Evolutionary conservation across 225 moss, liverwort and hornwort species (phyloP).

Genomic region (Sphagnum contortum): DNA sequence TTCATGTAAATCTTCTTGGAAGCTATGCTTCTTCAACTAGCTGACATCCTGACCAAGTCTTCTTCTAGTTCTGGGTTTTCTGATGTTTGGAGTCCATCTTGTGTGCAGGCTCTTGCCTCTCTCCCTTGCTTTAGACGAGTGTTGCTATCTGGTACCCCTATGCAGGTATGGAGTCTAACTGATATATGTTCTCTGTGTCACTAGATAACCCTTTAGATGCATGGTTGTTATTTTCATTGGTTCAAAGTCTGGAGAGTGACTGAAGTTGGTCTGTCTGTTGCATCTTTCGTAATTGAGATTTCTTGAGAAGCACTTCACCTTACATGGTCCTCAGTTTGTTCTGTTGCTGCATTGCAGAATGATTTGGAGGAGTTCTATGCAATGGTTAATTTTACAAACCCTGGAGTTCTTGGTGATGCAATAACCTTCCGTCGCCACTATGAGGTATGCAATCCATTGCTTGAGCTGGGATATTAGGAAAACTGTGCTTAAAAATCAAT

Average conservation of each 20-base stretch:
- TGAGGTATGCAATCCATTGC: slow-evolving; percentile 42
- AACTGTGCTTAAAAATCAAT: too few species aligned
- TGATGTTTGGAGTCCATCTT: slow-evolving; percentile 13
- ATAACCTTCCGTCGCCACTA: slow-evolving; percentile 73
- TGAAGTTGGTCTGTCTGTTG: too few species aligned
- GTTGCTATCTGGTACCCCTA: slow-evolving; percentile 89
- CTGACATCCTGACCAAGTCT: not conserved
- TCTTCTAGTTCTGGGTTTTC: not conserved
- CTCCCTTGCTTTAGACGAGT: slow-evolving; percentile 88
- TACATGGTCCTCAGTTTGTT: too few species aligned
- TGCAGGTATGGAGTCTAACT: slow-evolving; percentile 49
- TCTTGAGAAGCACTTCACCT: too few species aligned
- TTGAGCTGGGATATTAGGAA: not conserved
- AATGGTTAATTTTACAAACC: slow-evolving; percentile 96
- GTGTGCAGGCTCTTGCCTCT: slow-evolving; percentile 82
- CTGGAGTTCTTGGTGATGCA: slow-evolving; percentile 84
- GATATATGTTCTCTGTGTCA: not conserved
- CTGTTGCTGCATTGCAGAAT: slow-evolving; percentile 40
- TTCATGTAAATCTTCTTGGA: too few species aligned
- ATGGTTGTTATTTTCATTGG: too few species aligned
- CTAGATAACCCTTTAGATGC: too few species aligned
- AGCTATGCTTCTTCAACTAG: not conserved
- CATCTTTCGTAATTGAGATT: too few species aligned
- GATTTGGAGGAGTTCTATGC: slow-evolving; percentile 96
- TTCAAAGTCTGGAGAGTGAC: too few species aligned